Conservation (phyloP, 139 green algal genomes). For the Asterochloris sp. region DNA sequence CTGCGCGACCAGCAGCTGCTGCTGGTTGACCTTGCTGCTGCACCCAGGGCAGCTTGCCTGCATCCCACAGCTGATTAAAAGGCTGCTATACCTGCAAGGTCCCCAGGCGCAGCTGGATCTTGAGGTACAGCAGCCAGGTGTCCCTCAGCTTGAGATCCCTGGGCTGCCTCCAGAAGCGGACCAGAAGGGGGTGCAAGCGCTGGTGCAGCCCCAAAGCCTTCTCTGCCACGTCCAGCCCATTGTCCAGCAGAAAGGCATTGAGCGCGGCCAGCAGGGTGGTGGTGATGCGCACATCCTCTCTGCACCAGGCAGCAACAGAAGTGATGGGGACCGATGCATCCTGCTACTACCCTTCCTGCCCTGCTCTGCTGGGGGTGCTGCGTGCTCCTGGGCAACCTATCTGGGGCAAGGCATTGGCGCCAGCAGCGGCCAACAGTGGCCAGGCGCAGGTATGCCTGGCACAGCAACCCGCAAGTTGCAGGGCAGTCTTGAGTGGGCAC, state of each 20-base stretch:
- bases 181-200: constrained; percentile 7
- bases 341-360: background rate
- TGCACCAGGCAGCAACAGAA: background rate
- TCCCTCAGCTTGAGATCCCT: constrained; percentile 30
- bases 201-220: constrained; percentile 20
- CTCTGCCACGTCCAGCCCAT: constrained; percentile 31
- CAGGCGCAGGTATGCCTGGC: background rate
- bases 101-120: constrained; percentile 32
- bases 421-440: background rate
- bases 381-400: background rate
- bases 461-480: background rate
- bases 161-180: constrained; percentile 10
- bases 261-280: constrained; percentile 19
- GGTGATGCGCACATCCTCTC: constrained; percentile 27
- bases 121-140: constrained; percentile 24
- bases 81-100: background rate
- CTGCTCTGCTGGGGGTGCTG: background rate
- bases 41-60: background rate
- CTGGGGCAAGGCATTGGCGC: background rate
- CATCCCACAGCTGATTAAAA: background rate
- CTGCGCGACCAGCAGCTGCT: background rate
- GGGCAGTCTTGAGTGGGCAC: background rate
- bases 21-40: background rate
- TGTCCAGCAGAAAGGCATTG: constrained; percentile 41
- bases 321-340: background rate